Base-by-base conservation (phyloP, 1,284 basidiomycete species). In the Cryptococcus sp. region DNA sequence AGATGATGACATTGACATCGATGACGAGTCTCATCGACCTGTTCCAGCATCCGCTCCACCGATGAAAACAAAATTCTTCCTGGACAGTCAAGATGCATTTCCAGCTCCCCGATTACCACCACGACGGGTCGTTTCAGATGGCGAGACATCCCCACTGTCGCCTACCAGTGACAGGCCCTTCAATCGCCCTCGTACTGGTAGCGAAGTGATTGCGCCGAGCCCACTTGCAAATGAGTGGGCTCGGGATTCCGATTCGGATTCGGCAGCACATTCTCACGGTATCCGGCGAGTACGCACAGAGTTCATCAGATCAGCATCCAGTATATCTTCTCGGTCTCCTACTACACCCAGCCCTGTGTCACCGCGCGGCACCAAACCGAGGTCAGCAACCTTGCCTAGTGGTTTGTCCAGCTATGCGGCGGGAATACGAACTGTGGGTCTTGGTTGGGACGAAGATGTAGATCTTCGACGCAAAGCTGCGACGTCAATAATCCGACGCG, bases 221-320 rank as follows among this genome's bases (percentile, higher is more conserved):
- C 76, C 76, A 15, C 61, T 78, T 4, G 70, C 73, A 0, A 72
- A 72, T 29, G 74, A 75, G 44, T 75, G 73, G 72, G 43, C 52
- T 13, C 54, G 62, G 13, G 62, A 67, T 22, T 46, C 61, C 20
- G 54, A 62, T 38, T 54, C 62, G 3, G 46, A 58, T 16, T 55
- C 43, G 38, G 46, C 62, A 5, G 19, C 37, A 11, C 55, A 41
- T 2, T 23, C 15, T 19, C 44, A 37, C 22, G 59, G 66, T 13
- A 62, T 69, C 11, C 57, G 68, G 3, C 46, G 70, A 25, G 46
- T 65, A 2, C 62, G 63, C 45, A 70, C 70, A 10, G 70, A 72
- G 46, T 54, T 64, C 22, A 43, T 56, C 54, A 51, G 51, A 29
- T 46, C 55, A 23, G 34, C 58, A 25, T 22, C 44, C 26, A 44